Evolutionary conservation across 306 rosid species (phyloP).

Genomic region (Inga oerstediana): DNA sequence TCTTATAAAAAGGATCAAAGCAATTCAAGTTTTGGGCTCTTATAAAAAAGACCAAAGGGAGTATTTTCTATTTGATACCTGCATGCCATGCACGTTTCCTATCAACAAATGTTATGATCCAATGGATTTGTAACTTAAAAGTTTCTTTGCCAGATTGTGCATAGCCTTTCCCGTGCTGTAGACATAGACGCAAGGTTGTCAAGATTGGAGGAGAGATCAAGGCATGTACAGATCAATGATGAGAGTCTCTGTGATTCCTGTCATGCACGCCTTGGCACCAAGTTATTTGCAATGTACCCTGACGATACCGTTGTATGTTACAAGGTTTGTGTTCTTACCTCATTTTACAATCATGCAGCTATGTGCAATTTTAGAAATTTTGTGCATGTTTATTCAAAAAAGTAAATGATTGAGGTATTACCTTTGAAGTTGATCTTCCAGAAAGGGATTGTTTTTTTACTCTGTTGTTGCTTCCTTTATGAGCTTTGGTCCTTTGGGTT

Average conservation of each 20-base stretch:
- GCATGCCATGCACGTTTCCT: background rate
- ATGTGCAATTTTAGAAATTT: conserved; percentile 2
- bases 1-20: no score
- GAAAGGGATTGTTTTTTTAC: background rate
- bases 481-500: background rate
- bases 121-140: background rate
- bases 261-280: conserved; percentile 95
- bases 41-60: no score
- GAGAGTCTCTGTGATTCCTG: conserved; percentile 97
- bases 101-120: conserved; percentile 19
- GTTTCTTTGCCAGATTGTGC: conserved; percentile 73
- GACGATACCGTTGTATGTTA: conserved; percentile 91
- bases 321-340: conserved; percentile 66
- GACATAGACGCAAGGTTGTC: conserved; percentile 91
- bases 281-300: conserved; percentile 97
- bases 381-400: conserved; percentile 20
- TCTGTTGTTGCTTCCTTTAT: background rate
- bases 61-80: background rate
- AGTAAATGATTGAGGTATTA: background rate
- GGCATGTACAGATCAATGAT: conserved; percentile 90
- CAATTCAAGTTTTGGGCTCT: no score
- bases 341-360: conserved; percentile 12
- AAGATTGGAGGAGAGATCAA: conserved; percentile 94
- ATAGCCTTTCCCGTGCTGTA: conserved; percentile 81
- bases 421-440: background rate